These are phyloP conservation scores for Picochlorum costavermella DNA, from an alignment of 139 green algal species.

Conservation along the genomic window DNA sequence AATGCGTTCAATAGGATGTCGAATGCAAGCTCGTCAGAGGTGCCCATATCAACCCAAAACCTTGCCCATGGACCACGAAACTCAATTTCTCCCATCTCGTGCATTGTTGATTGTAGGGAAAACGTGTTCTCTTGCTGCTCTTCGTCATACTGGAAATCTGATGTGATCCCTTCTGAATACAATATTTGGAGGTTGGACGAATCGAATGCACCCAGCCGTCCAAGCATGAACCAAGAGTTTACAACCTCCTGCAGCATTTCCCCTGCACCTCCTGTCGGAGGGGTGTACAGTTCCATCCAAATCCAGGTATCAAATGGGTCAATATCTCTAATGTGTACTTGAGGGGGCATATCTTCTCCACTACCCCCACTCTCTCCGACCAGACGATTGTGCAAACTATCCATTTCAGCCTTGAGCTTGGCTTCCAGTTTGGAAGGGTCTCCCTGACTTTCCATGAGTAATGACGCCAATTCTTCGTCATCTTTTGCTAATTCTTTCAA, in stretches of 20 bases:
- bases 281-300: constrained; percentile 25
- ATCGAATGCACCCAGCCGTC: constrained; percentile 81
- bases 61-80: constrained; percentile 40
- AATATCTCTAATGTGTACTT: constrained; percentile 4
- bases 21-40: constrained; percentile 74
- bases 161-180: constrained; percentile 40
- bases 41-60: constrained; percentile 77
- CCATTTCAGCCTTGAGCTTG: constrained; percentile 13
- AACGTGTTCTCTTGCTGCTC: neutral
- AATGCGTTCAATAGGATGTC: constrained; percentile 85
- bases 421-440: constrained; percentile 10
- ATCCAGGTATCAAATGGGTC: constrained; percentile 31
- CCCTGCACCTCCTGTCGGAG: constrained; percentile 5
- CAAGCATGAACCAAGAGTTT: constrained; percentile 75
- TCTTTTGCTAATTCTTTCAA: constrained; percentile 18
- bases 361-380: constrained; percentile 3
- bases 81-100: constrained; percentile 65
- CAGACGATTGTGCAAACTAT: constrained; percentile 13
- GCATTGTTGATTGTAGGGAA: constrained; percentile 36
- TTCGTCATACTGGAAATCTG: constrained; percentile 59
- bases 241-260: constrained; percentile 47
- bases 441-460: constrained; percentile 7
- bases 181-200: constrained; percentile 70
- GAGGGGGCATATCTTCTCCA: constrained; percentile 17
- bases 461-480: constrained; percentile 13